Base-by-base conservation (phyloP, 768 basidiomycete genomes). In the Phanerodontia chrysosporium region DNA sequence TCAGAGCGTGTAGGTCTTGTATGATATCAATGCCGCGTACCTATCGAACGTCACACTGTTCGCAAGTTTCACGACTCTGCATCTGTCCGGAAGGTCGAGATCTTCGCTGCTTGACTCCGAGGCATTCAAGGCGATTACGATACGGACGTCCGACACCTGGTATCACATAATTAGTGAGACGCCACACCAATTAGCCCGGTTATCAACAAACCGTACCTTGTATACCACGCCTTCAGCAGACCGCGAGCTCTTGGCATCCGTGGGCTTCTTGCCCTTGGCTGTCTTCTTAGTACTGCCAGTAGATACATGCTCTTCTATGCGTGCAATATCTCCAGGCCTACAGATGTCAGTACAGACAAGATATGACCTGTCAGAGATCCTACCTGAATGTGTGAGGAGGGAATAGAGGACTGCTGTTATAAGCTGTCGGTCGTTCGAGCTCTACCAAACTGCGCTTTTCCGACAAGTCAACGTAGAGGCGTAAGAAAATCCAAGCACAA, bases 11-110 rank as follows among this genome's bases (percentile, higher is more conserved):
- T 45, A 25, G 39, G 29, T 25, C 30, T 42, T 27, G 44, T 5
- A 14, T 25, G 32, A 24, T 32, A 3, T 42, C 6, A 29, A 16
- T 16, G 18, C 7, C 21, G 35, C 61, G 45, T 69, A 84, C 90
- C 95, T 81, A 65, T 95, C 92, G 69, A 90, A 95, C 0, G 95
- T 98, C 16, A 92, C 85, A 56, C 87, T 93, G 65, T 98, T 98
- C 13, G 94, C 94, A 1, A 96, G 78, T 68, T 98, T 98, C 53
- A 98, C 70, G 52, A 95, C 74, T 18, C 91, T 80, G 72, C 93
- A 92, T 51, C 89, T 80, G 66, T 95, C 93, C 6, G 94, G 92
- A 0, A 97, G 70, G 65, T 93, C 89, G 13, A 91, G 74, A 51
- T 91, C 89, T 46, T 84, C 81, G 51, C 79, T 78, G 30, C 73